phyloP scores from a whole-genome alignment of 306 rosid species.

The Carpinus fangiana region DNA sequence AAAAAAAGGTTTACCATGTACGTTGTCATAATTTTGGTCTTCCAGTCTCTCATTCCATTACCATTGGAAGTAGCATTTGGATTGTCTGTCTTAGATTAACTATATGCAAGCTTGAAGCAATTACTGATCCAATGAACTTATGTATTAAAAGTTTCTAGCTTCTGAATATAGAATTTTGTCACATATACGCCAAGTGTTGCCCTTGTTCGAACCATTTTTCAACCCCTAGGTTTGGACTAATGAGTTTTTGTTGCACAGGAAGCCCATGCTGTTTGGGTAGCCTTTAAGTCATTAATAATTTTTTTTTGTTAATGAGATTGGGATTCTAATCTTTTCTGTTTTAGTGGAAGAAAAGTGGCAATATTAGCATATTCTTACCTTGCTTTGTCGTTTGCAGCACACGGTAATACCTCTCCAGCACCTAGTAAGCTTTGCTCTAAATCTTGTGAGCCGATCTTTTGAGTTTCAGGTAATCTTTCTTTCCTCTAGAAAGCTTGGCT shows the following conservation, averaged over 20 bases:
- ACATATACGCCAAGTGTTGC: neutral
- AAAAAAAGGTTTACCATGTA: neutral
- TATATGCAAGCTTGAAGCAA: neutral
- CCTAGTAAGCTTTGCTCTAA: constrained; percentile 84
- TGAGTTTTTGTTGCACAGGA: neutral
- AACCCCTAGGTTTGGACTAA: neutral
- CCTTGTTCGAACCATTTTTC: neutral
- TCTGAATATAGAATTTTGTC: neutral
- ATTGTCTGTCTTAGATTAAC: neutral
- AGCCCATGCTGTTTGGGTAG: neutral
- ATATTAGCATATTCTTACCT: constrained; percentile 21
- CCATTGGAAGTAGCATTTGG: neutral
- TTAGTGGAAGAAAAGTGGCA: neutral
- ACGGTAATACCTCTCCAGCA: constrained; percentile 90
- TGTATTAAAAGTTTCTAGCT: neutral
- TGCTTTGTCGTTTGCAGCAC: constrained; percentile 60
- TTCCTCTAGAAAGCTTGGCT: neutral
- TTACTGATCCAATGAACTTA: neutral
- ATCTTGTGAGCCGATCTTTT: constrained; percentile 88
- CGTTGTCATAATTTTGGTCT: neutral
- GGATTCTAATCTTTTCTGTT: neutral
- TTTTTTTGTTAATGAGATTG: neutral
- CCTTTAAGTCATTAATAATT: neutral
- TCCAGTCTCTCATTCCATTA: neutral
- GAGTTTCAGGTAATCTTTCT: constrained; percentile 74